These are phyloP conservation scores for Aegilops longissima DNA, from an alignment of 176 grass and related monocot species.

Conservation along the genomic window DNA sequence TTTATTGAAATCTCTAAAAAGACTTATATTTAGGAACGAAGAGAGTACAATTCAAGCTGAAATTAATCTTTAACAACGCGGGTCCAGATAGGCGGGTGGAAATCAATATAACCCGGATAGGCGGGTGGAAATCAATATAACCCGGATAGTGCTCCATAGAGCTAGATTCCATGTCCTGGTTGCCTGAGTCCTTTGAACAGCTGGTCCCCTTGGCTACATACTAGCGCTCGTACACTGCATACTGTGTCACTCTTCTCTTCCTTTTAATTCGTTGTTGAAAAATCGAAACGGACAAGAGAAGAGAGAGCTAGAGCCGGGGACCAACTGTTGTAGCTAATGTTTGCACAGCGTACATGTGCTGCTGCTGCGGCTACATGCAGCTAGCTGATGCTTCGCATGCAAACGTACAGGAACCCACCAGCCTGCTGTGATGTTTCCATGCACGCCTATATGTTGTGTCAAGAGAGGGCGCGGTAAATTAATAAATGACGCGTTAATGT, in stretches of 20 bases:
- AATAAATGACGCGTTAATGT: not conserved
- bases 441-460: not conserved
- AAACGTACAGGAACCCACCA: not conserved
- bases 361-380: not conserved
- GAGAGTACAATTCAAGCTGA: no score
- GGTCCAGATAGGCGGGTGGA: no score
- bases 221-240: not conserved
- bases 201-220: constrained; percentile 30
- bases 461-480: no score
- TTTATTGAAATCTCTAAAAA: no score
- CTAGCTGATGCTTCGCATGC: constrained; percentile 10
- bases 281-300: constrained; percentile 12
- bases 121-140: no score
- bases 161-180: constrained; percentile 42
- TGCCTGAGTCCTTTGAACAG: not conserved
- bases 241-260: not conserved
- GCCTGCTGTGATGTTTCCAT: not conserved
- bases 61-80: no score
- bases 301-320: constrained; percentile 12
- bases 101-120: no score
- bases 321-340: constrained; percentile 22
- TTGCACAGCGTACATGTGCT: constrained; percentile 3
- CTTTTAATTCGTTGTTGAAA: not conserved
- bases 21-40: no score
- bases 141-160: not conserved